A percentile compares a stretch with the other conserved stretches of the same genome.
phyloP scores from a whole-genome alignment of 108 stramenopile species.

The Pseudonitzschia multistriata region DNA sequence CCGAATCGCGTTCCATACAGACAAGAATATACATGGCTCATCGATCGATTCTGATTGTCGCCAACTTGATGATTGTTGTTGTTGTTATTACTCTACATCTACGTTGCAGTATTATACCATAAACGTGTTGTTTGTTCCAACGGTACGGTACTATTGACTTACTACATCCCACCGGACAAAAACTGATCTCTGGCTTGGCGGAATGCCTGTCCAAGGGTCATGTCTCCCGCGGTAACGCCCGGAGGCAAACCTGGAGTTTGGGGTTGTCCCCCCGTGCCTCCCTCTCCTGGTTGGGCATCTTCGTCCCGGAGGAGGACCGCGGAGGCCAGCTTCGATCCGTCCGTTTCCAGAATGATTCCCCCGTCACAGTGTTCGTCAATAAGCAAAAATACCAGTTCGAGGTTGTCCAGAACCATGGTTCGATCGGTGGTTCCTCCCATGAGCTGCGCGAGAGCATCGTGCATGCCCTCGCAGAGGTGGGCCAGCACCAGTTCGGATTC shows the following conservation, averaged over 20 bases:
- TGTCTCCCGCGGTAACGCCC: constrained; percentile 69
- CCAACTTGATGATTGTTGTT: too few relatives aligned
- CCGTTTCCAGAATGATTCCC: constrained; percentile 80
- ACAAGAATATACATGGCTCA: too few relatives aligned
- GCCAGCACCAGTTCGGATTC: constrained; percentile 81
- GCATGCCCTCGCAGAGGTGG: constrained; percentile 84
- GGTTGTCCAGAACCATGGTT: constrained; percentile 85
- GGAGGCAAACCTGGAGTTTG: constrained; percentile 43
- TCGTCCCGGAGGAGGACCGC: constrained; percentile 72
- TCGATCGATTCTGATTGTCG: too few relatives aligned
- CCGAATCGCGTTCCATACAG: too few relatives aligned
- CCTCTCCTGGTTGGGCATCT: constrained; percentile 14
- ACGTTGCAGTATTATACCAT: too few relatives aligned
- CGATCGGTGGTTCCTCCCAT: constrained; percentile 84
- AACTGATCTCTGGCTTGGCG: constrained; percentile 80
- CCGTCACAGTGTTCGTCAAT: constrained; percentile 90
- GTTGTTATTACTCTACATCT: background rate
- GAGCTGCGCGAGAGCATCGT: constrained; percentile 71
- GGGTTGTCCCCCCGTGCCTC: constrained; percentile 20
- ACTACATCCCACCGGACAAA: constrained; percentile 30
- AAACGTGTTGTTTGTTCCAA: too few relatives aligned
- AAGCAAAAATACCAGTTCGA: constrained; percentile 83
- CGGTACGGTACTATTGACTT: too few relatives aligned
- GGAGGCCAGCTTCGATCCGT: constrained; percentile 68
- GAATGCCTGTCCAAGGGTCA: constrained; percentile 84